Conservation (phyloP, 805 yeast genomes). For the Wickerhamomyces silvicola region DNA sequence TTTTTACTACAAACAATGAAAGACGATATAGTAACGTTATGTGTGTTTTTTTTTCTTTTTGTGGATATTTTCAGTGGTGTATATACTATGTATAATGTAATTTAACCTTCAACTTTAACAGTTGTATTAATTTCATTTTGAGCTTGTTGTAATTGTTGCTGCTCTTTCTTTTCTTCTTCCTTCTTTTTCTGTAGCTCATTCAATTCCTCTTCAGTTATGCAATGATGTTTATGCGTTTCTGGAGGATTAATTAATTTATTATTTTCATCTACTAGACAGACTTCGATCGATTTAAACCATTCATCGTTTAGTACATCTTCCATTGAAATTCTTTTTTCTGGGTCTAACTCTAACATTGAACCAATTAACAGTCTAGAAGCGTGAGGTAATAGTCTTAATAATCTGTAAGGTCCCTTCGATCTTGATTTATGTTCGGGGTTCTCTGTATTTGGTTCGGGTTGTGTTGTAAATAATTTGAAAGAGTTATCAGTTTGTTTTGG, state of each 20-base stretch:
- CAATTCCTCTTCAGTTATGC: constrained; percentile 62
- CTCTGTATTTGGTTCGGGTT: constrained; percentile 26
- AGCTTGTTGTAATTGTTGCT: constrained; percentile 20
- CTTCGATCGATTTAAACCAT: constrained; percentile 52
- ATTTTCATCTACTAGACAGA: constrained; percentile 35
- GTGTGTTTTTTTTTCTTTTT: too few species aligned
- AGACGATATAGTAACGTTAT: too few species aligned
- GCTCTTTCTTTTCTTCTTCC: constrained; percentile 23
- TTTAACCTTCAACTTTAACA: constrained; percentile 16
- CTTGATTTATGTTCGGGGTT: constrained; percentile 31
- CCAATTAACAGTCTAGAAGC: constrained; percentile 56
- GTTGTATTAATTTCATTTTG: constrained; percentile 4
- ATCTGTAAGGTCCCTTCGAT: constrained; percentile 62
- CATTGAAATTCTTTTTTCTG: constrained; percentile 52
- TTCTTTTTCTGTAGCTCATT: constrained; percentile 32
- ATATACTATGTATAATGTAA: too few species aligned
- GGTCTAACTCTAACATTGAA: constrained; percentile 58
- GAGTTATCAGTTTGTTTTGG: constrained; percentile 76
- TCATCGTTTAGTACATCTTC: constrained; percentile 46
- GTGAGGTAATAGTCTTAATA: constrained; percentile 65
- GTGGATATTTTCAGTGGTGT: too few species aligned
- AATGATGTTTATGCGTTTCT: constrained; percentile 53
- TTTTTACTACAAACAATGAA: too few species aligned
- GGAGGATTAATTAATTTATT: constrained; percentile 22
- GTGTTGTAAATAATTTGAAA: constrained; percentile 56